These are phyloP conservation scores for Lactarius sp. DNA, from an alignment of 768 basidiomycete species.

Conservation along the genomic window DNA sequence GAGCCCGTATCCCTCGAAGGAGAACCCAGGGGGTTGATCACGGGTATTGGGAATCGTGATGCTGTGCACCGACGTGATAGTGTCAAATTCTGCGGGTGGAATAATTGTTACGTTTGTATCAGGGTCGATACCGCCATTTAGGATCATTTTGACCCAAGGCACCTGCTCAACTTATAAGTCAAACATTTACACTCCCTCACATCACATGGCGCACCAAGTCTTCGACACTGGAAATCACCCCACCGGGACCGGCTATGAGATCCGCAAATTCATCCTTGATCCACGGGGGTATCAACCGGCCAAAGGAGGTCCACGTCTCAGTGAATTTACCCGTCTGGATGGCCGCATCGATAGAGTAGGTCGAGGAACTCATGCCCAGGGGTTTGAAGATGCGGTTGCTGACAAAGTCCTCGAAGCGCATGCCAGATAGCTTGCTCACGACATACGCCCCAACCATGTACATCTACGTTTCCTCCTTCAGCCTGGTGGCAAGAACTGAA, in stretches of 20 bases:
- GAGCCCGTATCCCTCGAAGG: slow-evolving; percentile 37
- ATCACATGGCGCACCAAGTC: slow-evolving; percentile 38
- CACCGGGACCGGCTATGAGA: slow-evolving; percentile 38
- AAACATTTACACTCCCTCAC: background rate
- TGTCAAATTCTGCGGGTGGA: slow-evolving; percentile 31
- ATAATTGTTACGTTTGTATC: slow-evolving; percentile 33
- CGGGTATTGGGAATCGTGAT: slow-evolving; percentile 25
- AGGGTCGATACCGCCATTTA: slow-evolving; percentile 35
- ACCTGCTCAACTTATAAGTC: slow-evolving; percentile 28
- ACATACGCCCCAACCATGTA: slow-evolving; percentile 36
- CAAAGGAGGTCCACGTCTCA: slow-evolving; percentile 34
- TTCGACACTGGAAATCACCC: slow-evolving; percentile 39
- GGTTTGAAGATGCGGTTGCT: slow-evolving; percentile 39
- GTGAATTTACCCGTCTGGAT: slow-evolving; percentile 32
- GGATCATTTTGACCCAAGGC: slow-evolving; percentile 37
- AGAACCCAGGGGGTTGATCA: slow-evolving; percentile 22
- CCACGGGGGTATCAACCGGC: slow-evolving; percentile 34
- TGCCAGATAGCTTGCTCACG: slow-evolving; percentile 33
- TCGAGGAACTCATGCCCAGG: slow-evolving; percentile 39
- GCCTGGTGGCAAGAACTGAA: too few relatives aligned
- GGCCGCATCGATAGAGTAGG: slow-evolving; percentile 36
- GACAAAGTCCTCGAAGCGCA: slow-evolving; percentile 38
- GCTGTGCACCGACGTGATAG: slow-evolving; percentile 33
- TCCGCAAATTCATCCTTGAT: slow-evolving; percentile 28
- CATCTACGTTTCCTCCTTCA: slow-evolving; percentile 33